Conservation (phyloP, 306 rosid species). For the Quercus gilva region DNA sequence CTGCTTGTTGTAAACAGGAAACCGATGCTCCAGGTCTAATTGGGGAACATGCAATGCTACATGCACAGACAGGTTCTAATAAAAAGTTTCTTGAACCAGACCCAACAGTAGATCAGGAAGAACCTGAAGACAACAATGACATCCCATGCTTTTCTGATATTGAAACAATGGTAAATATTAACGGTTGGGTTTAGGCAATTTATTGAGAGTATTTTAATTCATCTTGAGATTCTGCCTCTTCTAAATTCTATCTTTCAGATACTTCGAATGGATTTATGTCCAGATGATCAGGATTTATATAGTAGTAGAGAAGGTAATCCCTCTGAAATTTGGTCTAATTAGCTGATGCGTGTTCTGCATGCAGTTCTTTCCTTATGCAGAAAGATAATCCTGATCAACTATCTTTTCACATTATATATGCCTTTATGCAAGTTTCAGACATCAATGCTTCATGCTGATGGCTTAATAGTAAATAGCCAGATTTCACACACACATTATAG, state of each 20-base stretch:
- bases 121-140: conserved; percentile 27
- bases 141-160: conserved; percentile 68
- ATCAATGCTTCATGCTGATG: neutral
- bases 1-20: conserved; percentile 48
- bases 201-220: neutral
- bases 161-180: conserved; percentile 61
- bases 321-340: conserved; percentile 15
- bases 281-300: conserved; percentile 49
- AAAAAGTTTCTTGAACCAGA: conserved; percentile 32
- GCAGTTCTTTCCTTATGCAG: conserved; percentile 17
- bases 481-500: neutral
- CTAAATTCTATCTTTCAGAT: conserved; percentile 53
- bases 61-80: conserved; percentile 27
- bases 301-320: conserved; percentile 62
- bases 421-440: neutral
- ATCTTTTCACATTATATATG: neutral
- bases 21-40: conserved; percentile 31
- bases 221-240: conserved; percentile 15
- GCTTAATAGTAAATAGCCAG: neutral
- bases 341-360: conserved; percentile 10
- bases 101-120: conserved; percentile 33
- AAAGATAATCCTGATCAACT: neutral
- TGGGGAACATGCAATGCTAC: conserved; percentile 27
- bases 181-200: conserved; percentile 5
- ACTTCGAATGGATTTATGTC: conserved; percentile 83